Evolutionary conservation across 106 monocot species (phyloP), one percentile per base, ranked within the genome.

Genomic region (Dactylorhiza incarnata): DNA sequence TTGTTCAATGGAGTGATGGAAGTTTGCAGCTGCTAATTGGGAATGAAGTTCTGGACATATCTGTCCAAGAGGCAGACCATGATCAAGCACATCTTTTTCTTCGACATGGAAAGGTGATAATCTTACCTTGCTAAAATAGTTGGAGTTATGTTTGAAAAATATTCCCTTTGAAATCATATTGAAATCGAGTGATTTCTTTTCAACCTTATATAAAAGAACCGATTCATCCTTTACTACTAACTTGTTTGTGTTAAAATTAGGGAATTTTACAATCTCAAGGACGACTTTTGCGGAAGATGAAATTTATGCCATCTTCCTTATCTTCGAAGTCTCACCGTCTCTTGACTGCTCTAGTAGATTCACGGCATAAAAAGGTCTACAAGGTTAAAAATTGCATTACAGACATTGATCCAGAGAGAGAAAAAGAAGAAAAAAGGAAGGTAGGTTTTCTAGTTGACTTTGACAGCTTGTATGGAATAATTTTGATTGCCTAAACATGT

Each of bases 221-320:
- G 7, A 45, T 22, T 22, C 49, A 44, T 72, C 49, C 10, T 72
- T 72, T 43, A 10, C 11, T 22, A 72, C 9, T 72, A 48, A 72
- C 49, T 14, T 23, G 19, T 69, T 43, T 14, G 8, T 12, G 15
- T 72, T 62, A 24, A 59, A 20, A 56, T 54, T 76, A 97, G 97
- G 97, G 97, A 77, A 87, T 97, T 75, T 79, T 97, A 69, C 97
- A 97, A 86, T 97, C 97, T 45, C 97, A 97, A 93, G 97, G 97
- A 63, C 94, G 91, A 75, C 89, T 97, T 68, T 81, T 94, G 74
- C 83, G 48, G 62, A 97, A 97, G 81, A 97, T 97, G 97, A 89
- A 86, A 53, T 94, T 97, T 81, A 97, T 94, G 97, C 97, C 97
- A 74, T 97, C 97, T 78, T 97, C 97, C 37, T 85, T 97, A 63